A percentile compares a stretch with the other conserved stretches of the same genome.
phyloP scores from a whole-genome alignment of 345 rosid species.

The Heritiera littoralis region DNA sequence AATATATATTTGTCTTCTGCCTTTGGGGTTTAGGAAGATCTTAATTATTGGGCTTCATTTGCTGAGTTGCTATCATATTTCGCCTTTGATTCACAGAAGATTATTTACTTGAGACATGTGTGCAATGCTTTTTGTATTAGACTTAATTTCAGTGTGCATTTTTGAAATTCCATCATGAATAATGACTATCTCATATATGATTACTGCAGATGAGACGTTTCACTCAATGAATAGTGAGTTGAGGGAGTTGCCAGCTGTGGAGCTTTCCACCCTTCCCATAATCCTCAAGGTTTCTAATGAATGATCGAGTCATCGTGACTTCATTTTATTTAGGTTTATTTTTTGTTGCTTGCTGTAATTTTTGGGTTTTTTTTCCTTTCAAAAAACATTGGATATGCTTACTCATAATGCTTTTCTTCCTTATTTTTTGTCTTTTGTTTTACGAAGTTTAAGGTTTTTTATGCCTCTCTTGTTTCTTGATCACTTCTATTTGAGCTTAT shows the following conservation, averaged over 20 bases:
- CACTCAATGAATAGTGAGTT: constrained; percentile 76
- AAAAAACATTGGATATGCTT: background rate
- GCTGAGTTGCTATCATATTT: background rate
- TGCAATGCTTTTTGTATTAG: background rate
- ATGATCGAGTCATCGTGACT: constrained; percentile 9
- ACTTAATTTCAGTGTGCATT: background rate
- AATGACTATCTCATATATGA: background rate
- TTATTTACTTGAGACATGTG: background rate
- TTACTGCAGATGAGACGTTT: constrained; percentile 70
- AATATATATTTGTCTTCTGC: background rate
- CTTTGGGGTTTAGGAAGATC: constrained; percentile 1
- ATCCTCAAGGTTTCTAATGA: constrained; percentile 69
- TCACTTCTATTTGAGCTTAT: background rate
- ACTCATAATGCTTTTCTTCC: background rate
- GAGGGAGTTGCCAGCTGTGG: constrained; percentile 92
- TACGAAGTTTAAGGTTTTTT: background rate
- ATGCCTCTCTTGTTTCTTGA: background rate
- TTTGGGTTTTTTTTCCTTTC: background rate
- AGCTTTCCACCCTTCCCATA: constrained; percentile 86
- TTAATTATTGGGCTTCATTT: background rate
- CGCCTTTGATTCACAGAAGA: background rate
- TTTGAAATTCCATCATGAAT: background rate
- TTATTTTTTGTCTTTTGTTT: background rate
- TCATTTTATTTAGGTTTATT: constrained; percentile 13
- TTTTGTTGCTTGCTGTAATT: background rate